Evolutionary conservation across 306 rosid species (phyloP).

Genomic region (Lablab purpureus): DNA sequence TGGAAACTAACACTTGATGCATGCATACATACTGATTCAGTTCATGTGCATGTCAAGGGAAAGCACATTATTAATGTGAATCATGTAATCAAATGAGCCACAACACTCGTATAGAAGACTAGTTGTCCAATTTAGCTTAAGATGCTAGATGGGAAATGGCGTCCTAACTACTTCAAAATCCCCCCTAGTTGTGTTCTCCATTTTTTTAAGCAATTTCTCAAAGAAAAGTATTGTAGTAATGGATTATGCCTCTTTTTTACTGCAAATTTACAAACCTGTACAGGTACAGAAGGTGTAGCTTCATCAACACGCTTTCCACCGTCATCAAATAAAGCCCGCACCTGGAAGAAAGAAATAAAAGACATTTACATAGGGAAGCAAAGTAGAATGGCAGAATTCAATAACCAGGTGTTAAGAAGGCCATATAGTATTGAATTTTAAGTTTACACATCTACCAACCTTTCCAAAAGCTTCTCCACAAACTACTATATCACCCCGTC

Average conservation of each 20-base stretch:
- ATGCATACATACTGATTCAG: background rate
- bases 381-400: constrained; percentile 8
- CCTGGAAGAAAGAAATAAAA: constrained; percentile 58
- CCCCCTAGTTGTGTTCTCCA: background rate
- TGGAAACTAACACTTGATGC: constrained; percentile 22
- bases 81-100: constrained; percentile 24
- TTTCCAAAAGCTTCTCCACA: constrained; percentile 98
- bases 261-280: constrained; percentile 72
- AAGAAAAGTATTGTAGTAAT: background rate
- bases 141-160: background rate
- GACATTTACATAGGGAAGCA: constrained; percentile 30
- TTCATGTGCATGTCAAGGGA: background rate
- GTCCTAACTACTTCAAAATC: background rate
- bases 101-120: background rate
- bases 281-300: constrained; percentile 92
- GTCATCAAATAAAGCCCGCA: constrained; percentile 94
- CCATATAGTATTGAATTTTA: constrained; percentile 37
- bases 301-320: constrained; percentile 80
- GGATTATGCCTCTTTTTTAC: constrained; percentile 35
- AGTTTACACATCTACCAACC: constrained; percentile 59
- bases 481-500: constrained; percentile 76
- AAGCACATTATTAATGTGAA: background rate
- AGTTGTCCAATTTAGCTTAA: constrained; percentile 13
- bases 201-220: constrained; percentile 13
- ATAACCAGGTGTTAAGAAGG: constrained; percentile 18